Evolutionary conservation across 768 basidiomycete species (phyloP).

Genomic region (Jaapia argillacea): DNA sequence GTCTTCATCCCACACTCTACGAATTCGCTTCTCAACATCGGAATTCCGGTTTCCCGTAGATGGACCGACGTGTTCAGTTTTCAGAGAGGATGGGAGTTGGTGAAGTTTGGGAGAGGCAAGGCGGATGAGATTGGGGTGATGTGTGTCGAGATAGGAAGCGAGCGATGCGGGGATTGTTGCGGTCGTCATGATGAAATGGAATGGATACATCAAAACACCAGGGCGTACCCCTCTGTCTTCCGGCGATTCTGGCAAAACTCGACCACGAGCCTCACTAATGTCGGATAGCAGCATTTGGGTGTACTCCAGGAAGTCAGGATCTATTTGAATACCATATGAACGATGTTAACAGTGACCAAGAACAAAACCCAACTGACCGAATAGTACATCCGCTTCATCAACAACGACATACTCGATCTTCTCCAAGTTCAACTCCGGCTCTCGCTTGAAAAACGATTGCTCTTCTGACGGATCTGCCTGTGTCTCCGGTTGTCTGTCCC

Average conservation of each 20-base stretch:
- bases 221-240: not conserved
- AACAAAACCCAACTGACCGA: constrained; percentile 42
- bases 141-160: constrained; percentile 46
- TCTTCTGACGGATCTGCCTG: constrained; percentile 13
- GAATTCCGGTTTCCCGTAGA: constrained; percentile 73
- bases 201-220: constrained; percentile 52
- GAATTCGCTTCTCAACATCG: constrained; percentile 69
- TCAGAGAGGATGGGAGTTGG: constrained; percentile 58
- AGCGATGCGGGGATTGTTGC: constrained; percentile 83
- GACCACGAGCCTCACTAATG: constrained; percentile 53
- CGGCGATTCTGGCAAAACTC: constrained; percentile 22
- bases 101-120: constrained; percentile 77
- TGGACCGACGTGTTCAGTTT: constrained; percentile 66
- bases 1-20: constrained; percentile 68
- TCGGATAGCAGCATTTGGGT: constrained; percentile 65
- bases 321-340: constrained; percentile 26
- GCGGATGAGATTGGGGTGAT: constrained; percentile 58
- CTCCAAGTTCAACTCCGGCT: constrained; percentile 50
- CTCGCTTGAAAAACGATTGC: constrained; percentile 12
- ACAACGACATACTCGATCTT: constrained; percentile 83
- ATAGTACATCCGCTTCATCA: constrained; percentile 86
- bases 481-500: constrained; percentile 31
- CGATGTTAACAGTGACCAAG: not conserved
- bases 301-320: constrained; percentile 72
- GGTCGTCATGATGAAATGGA: constrained; percentile 72